Conservation (phyloP, 768 basidiomycete genomes). For the Fistulinella prunicolor region DNA sequence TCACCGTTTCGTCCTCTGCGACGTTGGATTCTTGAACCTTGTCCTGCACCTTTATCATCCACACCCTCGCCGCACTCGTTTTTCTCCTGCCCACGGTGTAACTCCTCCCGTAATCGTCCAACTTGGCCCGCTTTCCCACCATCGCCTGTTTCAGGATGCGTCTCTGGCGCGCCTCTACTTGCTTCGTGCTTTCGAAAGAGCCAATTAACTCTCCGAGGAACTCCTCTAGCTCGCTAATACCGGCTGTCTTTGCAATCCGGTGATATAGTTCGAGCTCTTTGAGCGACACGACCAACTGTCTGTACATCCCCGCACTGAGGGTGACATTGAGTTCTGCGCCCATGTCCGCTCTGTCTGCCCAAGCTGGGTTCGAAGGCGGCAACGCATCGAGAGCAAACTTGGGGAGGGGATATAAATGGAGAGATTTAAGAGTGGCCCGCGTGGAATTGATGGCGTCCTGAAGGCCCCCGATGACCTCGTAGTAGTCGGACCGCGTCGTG, state of each 20-base stretch:
- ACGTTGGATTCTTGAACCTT: constrained; percentile 33
- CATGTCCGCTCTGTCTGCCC: constrained; percentile 67
- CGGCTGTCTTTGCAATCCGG: constrained; percentile 21
- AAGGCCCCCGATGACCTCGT: constrained; percentile 66
- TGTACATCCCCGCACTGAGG: constrained; percentile 70
- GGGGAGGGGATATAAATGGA: constrained; percentile 79
- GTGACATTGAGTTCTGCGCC: constrained; percentile 50
- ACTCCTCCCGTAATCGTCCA: constrained; percentile 81
- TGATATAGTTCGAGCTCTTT: constrained; percentile 64
- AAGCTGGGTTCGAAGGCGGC: constrained; percentile 57
- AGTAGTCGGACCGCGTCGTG: constrained; percentile 72
- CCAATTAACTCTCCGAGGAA: constrained; percentile 57
- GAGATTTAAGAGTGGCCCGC: constrained; percentile 54
- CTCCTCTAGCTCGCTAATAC: constrained; percentile 49
- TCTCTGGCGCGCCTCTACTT: constrained; percentile 41
- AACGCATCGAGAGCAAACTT: constrained; percentile 58
- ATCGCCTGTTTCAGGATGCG: constrained; percentile 22
- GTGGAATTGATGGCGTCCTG: constrained; percentile 59
- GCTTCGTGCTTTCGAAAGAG: constrained; percentile 65
- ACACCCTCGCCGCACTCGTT: constrained; percentile 86
- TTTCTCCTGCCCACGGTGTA: constrained; percentile 87
- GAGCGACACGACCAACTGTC: constrained; percentile 57
- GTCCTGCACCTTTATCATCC: constrained; percentile 72
- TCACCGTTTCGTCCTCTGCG: constrained; percentile 1
- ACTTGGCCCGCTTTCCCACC: constrained; percentile 52